phyloP scores from a whole-genome alignment of 2,329 filamentous ascomycete species.

The Tolypocladium tropicale region DNA sequence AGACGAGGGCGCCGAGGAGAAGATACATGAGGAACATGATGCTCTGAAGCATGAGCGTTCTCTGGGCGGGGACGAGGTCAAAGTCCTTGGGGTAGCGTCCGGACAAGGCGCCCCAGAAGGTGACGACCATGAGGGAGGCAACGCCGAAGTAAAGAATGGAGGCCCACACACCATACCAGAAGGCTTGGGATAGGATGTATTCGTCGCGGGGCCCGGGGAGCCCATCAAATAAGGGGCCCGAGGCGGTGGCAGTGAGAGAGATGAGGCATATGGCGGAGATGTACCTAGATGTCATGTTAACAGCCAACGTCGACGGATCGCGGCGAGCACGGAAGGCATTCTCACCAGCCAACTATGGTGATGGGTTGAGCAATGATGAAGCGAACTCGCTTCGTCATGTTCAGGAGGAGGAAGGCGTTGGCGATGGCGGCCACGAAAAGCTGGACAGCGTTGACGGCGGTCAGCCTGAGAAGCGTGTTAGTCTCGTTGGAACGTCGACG shows the following conservation, averaged over 20 bases:
- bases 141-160: constrained; percentile 72
- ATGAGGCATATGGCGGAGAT: constrained; percentile 55
- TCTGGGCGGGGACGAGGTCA: constrained; percentile 65
- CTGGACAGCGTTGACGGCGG: constrained; percentile 67
- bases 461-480: constrained; percentile 40
- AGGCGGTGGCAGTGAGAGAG: constrained; percentile 54
- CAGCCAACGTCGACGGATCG: not conserved
- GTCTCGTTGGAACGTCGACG: not conserved
- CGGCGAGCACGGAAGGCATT: not conserved
- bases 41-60: constrained; percentile 83
- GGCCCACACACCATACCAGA: constrained; percentile 76
- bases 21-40: constrained; percentile 79
- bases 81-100: constrained; percentile 72
- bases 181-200: constrained; percentile 68
- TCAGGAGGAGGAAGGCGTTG: constrained; percentile 74
- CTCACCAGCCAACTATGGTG: constrained; percentile 72
- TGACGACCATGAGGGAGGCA: constrained; percentile 65
- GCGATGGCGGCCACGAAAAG: constrained; percentile 66
- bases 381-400: constrained; percentile 71
- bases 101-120: constrained; percentile 63
- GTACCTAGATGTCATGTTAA: constrained; percentile 26
- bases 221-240: constrained; percentile 38
- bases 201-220: constrained; percentile 26
- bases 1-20: constrained; percentile 65
- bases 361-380: constrained; percentile 76